Conservation (phyloP, 257 asterid genomes). For the Salvia hispanica region DNA sequence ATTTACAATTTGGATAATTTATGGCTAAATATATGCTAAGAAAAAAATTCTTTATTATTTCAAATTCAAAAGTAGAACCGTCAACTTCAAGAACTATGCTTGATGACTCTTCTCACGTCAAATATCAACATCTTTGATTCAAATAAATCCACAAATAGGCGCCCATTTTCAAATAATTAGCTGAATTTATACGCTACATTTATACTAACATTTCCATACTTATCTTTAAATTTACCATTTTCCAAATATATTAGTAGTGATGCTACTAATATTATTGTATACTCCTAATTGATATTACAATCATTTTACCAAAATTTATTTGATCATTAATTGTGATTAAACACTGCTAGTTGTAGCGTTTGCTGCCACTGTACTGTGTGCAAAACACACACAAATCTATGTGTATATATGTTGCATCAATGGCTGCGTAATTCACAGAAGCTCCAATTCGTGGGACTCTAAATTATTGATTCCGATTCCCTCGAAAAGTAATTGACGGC, state of each 20-base stretch:
- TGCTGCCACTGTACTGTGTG: not conserved
- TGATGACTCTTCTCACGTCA: not conserved
- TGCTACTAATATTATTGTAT: no score
- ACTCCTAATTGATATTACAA: no score
- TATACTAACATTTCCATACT: not conserved
- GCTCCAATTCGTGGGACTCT: constrained; percentile 1
- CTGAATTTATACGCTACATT: not conserved
- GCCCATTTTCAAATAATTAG: not conserved
- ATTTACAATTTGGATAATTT: not conserved
- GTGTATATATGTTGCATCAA: not conserved
- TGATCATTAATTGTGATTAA: constrained; percentile 9
- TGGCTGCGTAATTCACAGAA: constrained; percentile 2
- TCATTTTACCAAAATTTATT: not conserved
- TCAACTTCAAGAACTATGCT: not conserved
- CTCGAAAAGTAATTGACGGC: not conserved
- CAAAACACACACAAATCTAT: not conserved
- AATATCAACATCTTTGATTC: not conserved
- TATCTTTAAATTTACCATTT: not conserved
- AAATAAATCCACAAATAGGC: not conserved
- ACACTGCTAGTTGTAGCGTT: not conserved
- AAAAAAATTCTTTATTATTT: not conserved
- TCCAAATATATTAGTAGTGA: not conserved
- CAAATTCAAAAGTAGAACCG: not conserved
- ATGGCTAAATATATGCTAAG: no score
- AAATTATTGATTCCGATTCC: constrained; percentile 12